phyloP scores from a whole-genome alignment of 2,329 filamentous ascomycete species.

The Pezicula neosporulosa region DNA sequence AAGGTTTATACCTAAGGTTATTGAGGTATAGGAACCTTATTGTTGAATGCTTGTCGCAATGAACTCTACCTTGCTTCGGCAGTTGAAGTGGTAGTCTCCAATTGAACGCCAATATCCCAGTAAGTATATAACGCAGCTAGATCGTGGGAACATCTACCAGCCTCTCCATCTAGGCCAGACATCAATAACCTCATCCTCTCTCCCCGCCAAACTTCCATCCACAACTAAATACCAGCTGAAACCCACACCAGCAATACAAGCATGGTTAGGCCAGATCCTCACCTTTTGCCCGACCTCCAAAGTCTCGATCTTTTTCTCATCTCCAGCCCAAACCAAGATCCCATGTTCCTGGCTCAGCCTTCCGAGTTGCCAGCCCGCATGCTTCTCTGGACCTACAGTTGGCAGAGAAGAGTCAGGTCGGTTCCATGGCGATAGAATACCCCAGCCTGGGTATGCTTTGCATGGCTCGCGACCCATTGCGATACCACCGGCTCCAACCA shows the following conservation, averaged over 20 bases:
- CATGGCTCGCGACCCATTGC: slow-evolving; percentile 73
- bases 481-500: slow-evolving; percentile 66
- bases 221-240: slow-evolving; percentile 74
- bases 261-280: slow-evolving; percentile 75
- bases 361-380: slow-evolving; percentile 62
- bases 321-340: slow-evolving; percentile 57
- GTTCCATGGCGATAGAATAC: slow-evolving; percentile 61
- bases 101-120: background rate
- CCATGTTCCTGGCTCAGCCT: slow-evolving; percentile 78
- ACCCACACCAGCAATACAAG: slow-evolving; percentile 70
- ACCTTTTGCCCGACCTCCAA: slow-evolving; percentile 63
- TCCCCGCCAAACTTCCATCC: slow-evolving; percentile 53
- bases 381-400: slow-evolving; percentile 35
- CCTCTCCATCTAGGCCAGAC: slow-evolving; percentile 71
- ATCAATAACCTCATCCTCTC: slow-evolving; percentile 64
- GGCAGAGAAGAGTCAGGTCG: slow-evolving; percentile 23
- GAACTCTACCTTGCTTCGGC: background rate
- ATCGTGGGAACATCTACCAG: slow-evolving; percentile 48
- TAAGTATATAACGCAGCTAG: background rate
- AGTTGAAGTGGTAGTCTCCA: background rate
- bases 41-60: background rate
- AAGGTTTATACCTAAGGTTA: too few relatives aligned
- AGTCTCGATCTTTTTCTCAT: slow-evolving; percentile 39
- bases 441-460: slow-evolving; percentile 68
- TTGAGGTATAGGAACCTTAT: background rate